Evolutionary conservation across 106 monocot species (phyloP), one percentile per base, ranked within the genome.

Genomic region (Phalaenopsis equestris): DNA sequence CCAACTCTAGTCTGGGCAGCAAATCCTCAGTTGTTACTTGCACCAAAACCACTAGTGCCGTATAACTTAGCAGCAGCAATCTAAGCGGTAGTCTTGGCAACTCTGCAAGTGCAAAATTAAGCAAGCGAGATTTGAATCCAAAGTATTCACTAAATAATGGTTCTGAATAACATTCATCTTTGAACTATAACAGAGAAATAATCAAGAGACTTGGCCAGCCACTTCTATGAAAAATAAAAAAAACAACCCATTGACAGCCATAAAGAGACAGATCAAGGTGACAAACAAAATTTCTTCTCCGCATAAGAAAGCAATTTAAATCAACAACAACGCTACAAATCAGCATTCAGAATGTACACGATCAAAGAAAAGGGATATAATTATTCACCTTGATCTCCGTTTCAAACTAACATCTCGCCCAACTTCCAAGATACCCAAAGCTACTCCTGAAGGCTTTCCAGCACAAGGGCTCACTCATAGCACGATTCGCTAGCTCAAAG

Each of bases 81-180:
- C 68, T 84, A 6, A 42, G 67, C 1, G 49, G 14, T 55, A 61
- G 61, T 79, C 67, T 38, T 42, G 73, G 41, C 19, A 82, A 47
- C 64, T 86, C 93, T 93, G 90, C 82, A 80, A 48, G 21, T 8
- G 9, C 18, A 77, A 75, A 83, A 58, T 57, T n/a, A 57, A 16
- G 70, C 70, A 70, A 39, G 37, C 12, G 70, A 70, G 8, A 70
- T 15, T 15, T 61, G 18, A 21, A 70, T 70, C 2, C 8, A 45
- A 16, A 67, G 11, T 42, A 81, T 72, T 70, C 18, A 57, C 42
- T 36, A 64, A 30, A 45, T 74, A 42, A 74, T 3, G 16, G 8
- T 43, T 74, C 43, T 19, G 42, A 18, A 74, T 14, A 74, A 15
- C 41, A 70, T 38, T 68, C 36, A 36, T 38, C 70, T 70, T 70